These are phyloP conservation scores for Auriculariales sp. DNA, from an alignment of 768 basidiomycete genomes.

Conservation along the genomic window DNA sequence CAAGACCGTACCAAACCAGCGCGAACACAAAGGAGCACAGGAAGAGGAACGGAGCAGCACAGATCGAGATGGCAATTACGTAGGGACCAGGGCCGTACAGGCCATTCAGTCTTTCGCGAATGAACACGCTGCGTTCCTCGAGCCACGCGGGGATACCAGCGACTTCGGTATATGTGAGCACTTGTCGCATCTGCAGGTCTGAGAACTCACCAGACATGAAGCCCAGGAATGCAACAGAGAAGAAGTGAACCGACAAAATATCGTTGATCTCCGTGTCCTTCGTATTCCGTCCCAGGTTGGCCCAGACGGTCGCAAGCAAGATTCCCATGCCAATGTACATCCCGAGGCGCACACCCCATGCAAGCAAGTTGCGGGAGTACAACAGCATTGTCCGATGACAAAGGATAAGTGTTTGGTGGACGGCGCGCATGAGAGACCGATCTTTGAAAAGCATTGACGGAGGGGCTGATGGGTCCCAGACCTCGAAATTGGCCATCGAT, in stretches of 20 bases:
- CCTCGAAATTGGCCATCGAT: too few relatives aligned
- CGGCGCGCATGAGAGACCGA: slow-evolving; percentile 2
- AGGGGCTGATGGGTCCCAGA: too few relatives aligned
- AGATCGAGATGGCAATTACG: slow-evolving; percentile 37
- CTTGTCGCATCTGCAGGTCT: neutral
- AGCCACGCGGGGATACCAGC: slow-evolving; percentile 46
- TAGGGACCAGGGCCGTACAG: slow-evolving; percentile 40
- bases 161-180: slow-evolving; percentile 30
- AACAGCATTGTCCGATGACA: slow-evolving; percentile 32
- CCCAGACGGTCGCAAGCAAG: slow-evolving; percentile 35
- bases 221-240: slow-evolving; percentile 38
- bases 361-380: slow-evolving; percentile 39
- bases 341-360: slow-evolving; percentile 39
- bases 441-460: too few relatives aligned
- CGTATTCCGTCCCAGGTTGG: slow-evolving; percentile 15
- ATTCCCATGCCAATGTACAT: slow-evolving; percentile 32
- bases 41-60: slow-evolving; percentile 40
- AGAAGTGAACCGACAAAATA: slow-evolving; percentile 39
- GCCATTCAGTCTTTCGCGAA: slow-evolving; percentile 42
- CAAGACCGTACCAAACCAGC: slow-evolving; percentile 30
- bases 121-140: slow-evolving; percentile 43
- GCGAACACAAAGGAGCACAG: slow-evolving; percentile 31
- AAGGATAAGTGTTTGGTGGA: slow-evolving; percentile 32
- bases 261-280: slow-evolving; percentile 22
- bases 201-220: slow-evolving; percentile 10